Base-by-base conservation (phyloP, 371 early-diverging fungal species). In the Conidiobolus incongruus region DNA sequence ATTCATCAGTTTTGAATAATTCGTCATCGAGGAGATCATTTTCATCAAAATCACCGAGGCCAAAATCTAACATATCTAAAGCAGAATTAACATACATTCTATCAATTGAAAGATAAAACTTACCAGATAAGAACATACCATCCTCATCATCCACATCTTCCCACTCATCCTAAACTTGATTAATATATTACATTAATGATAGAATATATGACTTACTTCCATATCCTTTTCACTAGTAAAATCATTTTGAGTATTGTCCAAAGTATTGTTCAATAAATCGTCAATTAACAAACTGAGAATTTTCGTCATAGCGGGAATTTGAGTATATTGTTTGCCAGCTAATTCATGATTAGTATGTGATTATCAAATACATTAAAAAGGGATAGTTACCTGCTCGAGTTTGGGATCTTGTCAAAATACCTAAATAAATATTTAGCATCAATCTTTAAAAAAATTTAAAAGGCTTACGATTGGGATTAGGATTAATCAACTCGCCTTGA, bases 241-340 rank as follows among this genome's bases (percentile, higher is more conserved):
- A 38, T 19, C 12, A 12, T 4, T 5, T 24, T 43, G 33, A 5
- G 31, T 24, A 22, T 11, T 19, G 34, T 43, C n/a, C n/a, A n/a
- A 43, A 5, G 34, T 21, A 19, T 50, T 38, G 23, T 64, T 72
- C 10, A 73, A 68, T 38, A 77, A 52, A 44, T 91, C 89, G 13
- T 62, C 65, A 10, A 85, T 50, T 7, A 92, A 61, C 2, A 92
- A 62, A 50, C 77, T 81, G 39, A 90, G 52, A 10, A 85, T 83
- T 60, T 87, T 89, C 40, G 67, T 72, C 2, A 75, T 61, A 33
- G 84, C 74, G 3, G 85, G 72, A 24, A 88, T 66, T 20, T 62
- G 55, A 2, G 75, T 75, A 57, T 70, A 88, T 44, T 80, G 75
- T 30, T 85, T 81, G 23, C 82, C 81, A 30, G 66, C 79, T 80